phyloP scores from a whole-genome alignment of 1,284 basidiomycete species.

The Heterobasidion occidentale region DNA sequence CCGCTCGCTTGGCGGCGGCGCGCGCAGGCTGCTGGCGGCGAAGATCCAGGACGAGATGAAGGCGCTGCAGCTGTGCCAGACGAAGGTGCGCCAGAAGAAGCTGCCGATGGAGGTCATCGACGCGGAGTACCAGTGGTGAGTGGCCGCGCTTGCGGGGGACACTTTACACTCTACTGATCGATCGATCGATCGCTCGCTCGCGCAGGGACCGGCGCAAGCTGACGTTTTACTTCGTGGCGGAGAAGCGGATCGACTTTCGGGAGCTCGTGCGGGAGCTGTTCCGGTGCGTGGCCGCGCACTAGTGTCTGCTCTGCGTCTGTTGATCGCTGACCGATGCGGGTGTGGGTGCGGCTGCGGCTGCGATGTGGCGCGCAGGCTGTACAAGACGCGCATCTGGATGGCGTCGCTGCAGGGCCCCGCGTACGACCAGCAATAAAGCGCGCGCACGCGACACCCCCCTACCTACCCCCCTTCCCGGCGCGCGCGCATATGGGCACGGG shows the following conservation, averaged over 20 bases:
- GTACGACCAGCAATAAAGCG: conserved; percentile 26
- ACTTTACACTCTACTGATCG: no score
- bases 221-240: conserved; percentile 96
- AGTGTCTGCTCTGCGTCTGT: no score
- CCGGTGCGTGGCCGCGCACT: no score
- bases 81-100: conserved; percentile 87
- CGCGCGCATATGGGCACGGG: no score
- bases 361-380: conserved; percentile 55
- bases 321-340: no score
- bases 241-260: conserved; percentile 95
- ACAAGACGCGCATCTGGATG: conserved; percentile 81
- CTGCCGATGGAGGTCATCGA: conserved; percentile 98
- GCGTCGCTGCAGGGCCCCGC: conserved; percentile 44
- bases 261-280: conserved; percentile 92
- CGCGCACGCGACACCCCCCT: no score
- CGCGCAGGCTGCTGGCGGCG: conserved; percentile 54
- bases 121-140: conserved; percentile 95
- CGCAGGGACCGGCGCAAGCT: conserved; percentile 93
- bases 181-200: no score
- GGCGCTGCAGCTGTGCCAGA: conserved; percentile 85
- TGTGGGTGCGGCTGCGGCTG: no score
- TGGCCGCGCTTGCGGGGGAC: no score
- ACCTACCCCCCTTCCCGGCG: no score
- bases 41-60: conserved; percentile 91
- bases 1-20: neutral